These are phyloP conservation scores for Hura crepitans DNA, from an alignment of 441 rosid genomes.

Conservation along the genomic window DNA sequence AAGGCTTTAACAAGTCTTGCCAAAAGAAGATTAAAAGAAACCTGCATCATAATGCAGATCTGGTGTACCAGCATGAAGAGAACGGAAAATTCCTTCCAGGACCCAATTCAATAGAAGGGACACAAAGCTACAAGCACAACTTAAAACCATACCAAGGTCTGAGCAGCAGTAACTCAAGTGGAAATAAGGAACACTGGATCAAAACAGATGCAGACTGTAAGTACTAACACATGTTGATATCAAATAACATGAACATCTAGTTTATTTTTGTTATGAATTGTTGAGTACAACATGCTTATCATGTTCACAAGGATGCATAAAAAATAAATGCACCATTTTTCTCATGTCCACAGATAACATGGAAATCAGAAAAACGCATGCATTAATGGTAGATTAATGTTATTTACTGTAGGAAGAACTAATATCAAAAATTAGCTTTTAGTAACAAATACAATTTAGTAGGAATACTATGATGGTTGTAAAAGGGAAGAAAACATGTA, in stretches of 20 bases:
- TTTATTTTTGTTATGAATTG: not conserved
- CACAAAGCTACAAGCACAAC: constrained; percentile 30
- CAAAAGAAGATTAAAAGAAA: constrained; percentile 24
- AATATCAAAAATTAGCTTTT: not conserved
- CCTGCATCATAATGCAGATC: constrained; percentile 27
- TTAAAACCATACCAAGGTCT: constrained; percentile 36
- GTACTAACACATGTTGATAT: constrained; percentile 31
- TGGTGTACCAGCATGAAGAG: constrained; percentile 28
- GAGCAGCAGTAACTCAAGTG: constrained; percentile 33
- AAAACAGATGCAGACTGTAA: constrained; percentile 90
- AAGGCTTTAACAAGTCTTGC: constrained; percentile 22
- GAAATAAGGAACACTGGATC: constrained; percentile 75
- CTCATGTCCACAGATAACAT: not conserved
- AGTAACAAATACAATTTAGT: not conserved
- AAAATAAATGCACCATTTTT: not conserved
- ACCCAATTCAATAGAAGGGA: constrained; percentile 32
- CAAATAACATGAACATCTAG: constrained; percentile 3
- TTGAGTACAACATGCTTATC: not conserved
- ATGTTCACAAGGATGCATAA: constrained; percentile 11
- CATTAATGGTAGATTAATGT: not conserved
- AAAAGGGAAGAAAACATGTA: not conserved
- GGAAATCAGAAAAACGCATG: constrained; percentile 10
- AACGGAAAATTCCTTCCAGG: constrained; percentile 29
- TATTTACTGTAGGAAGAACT: not conserved
- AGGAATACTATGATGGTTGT: not conserved